Percentiles rank a stretch among this genome's conserved stretches.
These are phyloP conservation scores for Ogataea zsoltii DNA, from an alignment of 805 yeast species.

Conservation along the genomic window DNA sequence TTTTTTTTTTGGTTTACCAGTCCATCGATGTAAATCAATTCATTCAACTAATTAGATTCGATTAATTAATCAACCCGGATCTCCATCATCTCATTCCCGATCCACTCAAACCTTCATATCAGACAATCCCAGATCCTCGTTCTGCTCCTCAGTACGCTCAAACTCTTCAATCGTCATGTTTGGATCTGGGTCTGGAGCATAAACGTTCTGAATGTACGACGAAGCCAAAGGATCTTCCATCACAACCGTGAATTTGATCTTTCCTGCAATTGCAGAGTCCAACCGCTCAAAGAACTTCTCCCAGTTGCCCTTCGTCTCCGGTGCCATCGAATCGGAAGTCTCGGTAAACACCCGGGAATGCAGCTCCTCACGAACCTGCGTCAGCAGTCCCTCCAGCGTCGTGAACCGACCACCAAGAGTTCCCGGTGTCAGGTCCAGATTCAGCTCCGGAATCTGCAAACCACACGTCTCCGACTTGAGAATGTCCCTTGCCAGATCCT, in stretches of 20 bases:
- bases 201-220: constrained; percentile 95
- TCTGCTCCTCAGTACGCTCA: constrained; percentile 85
- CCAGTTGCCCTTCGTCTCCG: constrained; percentile 80
- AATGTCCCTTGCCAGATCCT: constrained; percentile 92
- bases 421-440: constrained; percentile 90
- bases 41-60: no score
- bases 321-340: constrained; percentile 90
- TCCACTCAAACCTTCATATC: constrained; percentile 48
- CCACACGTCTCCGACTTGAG: constrained; percentile 94
- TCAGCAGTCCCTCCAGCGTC: constrained; percentile 88
- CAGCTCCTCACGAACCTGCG: constrained; percentile 88
- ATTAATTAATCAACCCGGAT: no score
- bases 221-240: constrained; percentile 97
- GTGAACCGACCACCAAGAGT: constrained; percentile 98
- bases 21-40: no score
- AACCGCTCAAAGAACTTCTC: constrained; percentile 68
- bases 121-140: constrained; percentile 85
- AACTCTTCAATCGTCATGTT: constrained; percentile 89
- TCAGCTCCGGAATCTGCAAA: constrained; percentile 79
- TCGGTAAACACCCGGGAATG: constrained; percentile 80
- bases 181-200: constrained; percentile 98
- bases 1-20: no score
- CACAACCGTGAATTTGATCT: constrained; percentile 74
- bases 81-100: no score
- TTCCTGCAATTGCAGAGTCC: constrained; percentile 79